phyloP scores from a whole-genome alignment of 768 basidiomycete genomes.

The Mycena metata region DNA sequence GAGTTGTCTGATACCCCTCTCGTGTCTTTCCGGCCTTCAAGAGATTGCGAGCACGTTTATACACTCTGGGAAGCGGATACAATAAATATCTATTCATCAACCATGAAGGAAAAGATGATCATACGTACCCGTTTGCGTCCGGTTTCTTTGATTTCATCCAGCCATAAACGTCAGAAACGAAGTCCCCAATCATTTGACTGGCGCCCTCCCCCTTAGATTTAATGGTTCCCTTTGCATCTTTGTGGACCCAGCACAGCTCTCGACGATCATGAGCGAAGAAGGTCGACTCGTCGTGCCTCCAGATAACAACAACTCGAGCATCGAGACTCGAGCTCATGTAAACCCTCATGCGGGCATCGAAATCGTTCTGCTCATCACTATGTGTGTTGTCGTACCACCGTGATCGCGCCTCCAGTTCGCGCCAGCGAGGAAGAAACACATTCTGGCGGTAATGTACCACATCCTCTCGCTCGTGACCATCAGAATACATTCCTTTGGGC shows the following conservation, averaged over 20 bases:
- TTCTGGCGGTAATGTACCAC: no score
- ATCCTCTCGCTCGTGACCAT: no score
- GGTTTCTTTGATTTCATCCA: no score
- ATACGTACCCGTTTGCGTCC: no score
- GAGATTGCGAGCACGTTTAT: constrained; percentile 18
- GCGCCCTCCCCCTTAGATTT: constrained; percentile 45
- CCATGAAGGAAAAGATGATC: no score
- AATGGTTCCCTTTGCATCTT: constrained; percentile 26
- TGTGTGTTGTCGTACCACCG: neutral
- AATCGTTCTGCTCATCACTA: neutral
- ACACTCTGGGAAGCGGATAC: constrained; percentile 24
- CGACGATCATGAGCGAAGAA: constrained; percentile 56
- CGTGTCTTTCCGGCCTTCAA: constrained; percentile 45
- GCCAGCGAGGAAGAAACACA: neutral
- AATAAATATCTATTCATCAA: no score
- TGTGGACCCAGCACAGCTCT: constrained; percentile 44
- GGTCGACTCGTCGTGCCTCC: constrained; percentile 56
- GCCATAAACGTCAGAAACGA: constrained; percentile 39
- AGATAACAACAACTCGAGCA: constrained; percentile 46
- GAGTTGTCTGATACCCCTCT: constrained; percentile 46
- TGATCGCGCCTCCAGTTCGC: neutral
- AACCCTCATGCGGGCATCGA: neutral
- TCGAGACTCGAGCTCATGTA: constrained; percentile 34
- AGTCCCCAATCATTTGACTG: constrained; percentile 44
- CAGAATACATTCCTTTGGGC: no score